Percentiles rank a stretch among this genome's conserved stretches.
phyloP scores from a whole-genome alignment of 1,284 basidiomycete genomes.

The Trichosporon sp. region DNA sequence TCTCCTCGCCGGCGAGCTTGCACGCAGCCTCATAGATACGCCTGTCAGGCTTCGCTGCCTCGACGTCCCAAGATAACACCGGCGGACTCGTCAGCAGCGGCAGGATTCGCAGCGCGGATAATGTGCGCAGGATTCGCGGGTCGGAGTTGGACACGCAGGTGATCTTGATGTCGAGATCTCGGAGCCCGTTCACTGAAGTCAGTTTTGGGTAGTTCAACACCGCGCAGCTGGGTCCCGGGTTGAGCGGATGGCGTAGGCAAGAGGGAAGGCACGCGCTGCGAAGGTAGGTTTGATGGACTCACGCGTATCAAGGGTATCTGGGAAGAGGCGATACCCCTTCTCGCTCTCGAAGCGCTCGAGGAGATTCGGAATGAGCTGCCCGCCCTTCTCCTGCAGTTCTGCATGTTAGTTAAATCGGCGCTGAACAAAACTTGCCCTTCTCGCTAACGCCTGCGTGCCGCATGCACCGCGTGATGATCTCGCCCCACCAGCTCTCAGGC shows the following conservation, averaged over 20 bases:
- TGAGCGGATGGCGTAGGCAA: not conserved
- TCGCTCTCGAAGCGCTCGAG: slow-evolving; percentile 52
- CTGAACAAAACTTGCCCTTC: slow-evolving; percentile 30
- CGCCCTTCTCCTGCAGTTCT: slow-evolving; percentile 41
- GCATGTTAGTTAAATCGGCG: not conserved
- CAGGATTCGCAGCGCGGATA: slow-evolving; percentile 46
- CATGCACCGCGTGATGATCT: slow-evolving; percentile 50
- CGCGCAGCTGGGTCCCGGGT: too few species aligned
- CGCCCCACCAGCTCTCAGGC: slow-evolving; percentile 54
- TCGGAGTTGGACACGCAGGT: slow-evolving; percentile 56
- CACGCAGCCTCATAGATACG: slow-evolving; percentile 50
- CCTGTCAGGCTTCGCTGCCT: slow-evolving; percentile 48
- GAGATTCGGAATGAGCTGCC: slow-evolving; percentile 35
- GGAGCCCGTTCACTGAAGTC: slow-evolving; percentile 44
- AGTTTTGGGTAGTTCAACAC: not conserved
- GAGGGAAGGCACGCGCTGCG: not conserved
- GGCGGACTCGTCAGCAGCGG: slow-evolving; percentile 45
- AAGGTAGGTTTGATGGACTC: slow-evolving; percentile 23
- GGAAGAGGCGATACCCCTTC: slow-evolving; percentile 52
- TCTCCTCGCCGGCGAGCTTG: slow-evolving; percentile 32
- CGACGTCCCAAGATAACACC: slow-evolving; percentile 52
- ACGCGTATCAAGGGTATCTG: slow-evolving; percentile 49
- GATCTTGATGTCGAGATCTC: slow-evolving; percentile 45
- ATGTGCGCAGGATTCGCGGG: slow-evolving; percentile 46
- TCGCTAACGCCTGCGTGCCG: slow-evolving; percentile 44